Percentiles rank a stretch among this genome's conserved stretches.
Evolutionary conservation across 2,329 filamentous ascomycete species (phyloP).

Genomic region (Sporothrix variecibatus): DNA sequence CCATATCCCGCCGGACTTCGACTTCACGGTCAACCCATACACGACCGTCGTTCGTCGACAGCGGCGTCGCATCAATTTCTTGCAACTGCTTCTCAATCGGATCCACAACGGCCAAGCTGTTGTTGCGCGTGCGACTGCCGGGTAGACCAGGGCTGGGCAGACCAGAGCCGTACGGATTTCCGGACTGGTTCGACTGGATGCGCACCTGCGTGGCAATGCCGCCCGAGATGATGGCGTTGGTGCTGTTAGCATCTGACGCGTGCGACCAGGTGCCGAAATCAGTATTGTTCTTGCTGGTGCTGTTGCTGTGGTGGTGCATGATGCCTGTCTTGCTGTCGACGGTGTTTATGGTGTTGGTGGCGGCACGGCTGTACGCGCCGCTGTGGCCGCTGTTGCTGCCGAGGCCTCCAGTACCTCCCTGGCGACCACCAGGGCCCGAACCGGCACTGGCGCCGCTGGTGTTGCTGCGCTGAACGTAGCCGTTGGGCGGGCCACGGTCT

Average conservation of each 20-base stretch:
- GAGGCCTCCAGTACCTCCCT: conserved; percentile 5
- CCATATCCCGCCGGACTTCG: conserved; percentile 26
- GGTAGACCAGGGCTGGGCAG: neutral
- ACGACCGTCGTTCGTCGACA: conserved; percentile 7
- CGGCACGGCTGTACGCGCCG: conserved; percentile 21
- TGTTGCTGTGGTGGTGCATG: neutral
- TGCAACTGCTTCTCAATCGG: conserved; percentile 33
- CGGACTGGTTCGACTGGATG: conserved; percentile 19
- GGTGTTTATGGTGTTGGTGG: conserved; percentile 1
- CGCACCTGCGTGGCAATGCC: conserved; percentile 21
- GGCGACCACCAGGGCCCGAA: neutral
- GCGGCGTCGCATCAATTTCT: conserved; percentile 29
- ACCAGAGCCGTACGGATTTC: conserved; percentile 1
- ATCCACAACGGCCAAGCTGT: conserved; percentile 22
- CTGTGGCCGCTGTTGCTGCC: neutral
- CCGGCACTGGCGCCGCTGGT: neutral
- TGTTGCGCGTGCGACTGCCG: conserved; percentile 17
- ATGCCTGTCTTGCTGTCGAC: conserved; percentile 20
- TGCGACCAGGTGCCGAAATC: conserved; percentile 24
- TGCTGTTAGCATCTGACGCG: conserved; percentile 23
- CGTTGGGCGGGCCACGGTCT: conserved; percentile 40
- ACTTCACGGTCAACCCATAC: conserved; percentile 33
- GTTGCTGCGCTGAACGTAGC: neutral
- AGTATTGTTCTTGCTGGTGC: neutral
- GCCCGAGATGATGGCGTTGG: conserved; percentile 12